phyloP scores from a whole-genome alignment of 495 filamentous ascomycete species.

The Usnea hakonensis region DNA sequence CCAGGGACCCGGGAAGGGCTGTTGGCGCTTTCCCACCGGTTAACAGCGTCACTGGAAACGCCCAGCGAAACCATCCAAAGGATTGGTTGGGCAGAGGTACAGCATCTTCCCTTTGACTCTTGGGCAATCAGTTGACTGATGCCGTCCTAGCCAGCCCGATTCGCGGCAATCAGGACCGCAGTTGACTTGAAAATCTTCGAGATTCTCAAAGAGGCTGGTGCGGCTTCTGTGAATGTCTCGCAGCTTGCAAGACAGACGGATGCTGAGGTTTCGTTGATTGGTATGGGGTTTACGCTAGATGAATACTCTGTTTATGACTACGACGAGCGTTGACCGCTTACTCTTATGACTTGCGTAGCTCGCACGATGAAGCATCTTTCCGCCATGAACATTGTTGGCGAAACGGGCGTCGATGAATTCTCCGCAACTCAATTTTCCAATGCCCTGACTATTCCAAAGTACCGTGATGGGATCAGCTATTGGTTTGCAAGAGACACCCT shows the following conservation, averaged over 20 bases:
- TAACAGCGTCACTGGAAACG: neutral
- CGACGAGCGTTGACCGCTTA: neutral
- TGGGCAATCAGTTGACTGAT: neutral
- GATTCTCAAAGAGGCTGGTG: neutral
- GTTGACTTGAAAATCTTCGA: neutral
- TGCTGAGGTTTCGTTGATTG: neutral
- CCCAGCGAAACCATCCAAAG: neutral
- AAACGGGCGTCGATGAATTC: slow-evolving; percentile 33
- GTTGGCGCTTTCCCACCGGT: neutral
- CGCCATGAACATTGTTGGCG: slow-evolving; percentile 31
- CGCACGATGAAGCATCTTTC: slow-evolving; percentile 31
- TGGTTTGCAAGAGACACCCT: neutral
- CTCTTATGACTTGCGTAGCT: neutral
- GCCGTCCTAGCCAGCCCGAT: neutral
- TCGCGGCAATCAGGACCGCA: neutral
- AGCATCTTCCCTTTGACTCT: neutral
- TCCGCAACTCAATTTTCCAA: slow-evolving; percentile 29
- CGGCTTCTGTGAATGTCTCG: neutral
- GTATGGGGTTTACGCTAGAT: neutral
- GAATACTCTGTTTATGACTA: neutral
- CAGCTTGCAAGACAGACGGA: neutral
- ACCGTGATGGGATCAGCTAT: slow-evolving; percentile 14
- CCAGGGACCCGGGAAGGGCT: neutral
- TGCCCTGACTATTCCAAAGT: slow-evolving; percentile 30
- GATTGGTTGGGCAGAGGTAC: neutral